These are phyloP conservation scores for Dioscorea zingiberensis DNA, from an alignment of 106 monocot species.

Conservation along the genomic window DNA sequence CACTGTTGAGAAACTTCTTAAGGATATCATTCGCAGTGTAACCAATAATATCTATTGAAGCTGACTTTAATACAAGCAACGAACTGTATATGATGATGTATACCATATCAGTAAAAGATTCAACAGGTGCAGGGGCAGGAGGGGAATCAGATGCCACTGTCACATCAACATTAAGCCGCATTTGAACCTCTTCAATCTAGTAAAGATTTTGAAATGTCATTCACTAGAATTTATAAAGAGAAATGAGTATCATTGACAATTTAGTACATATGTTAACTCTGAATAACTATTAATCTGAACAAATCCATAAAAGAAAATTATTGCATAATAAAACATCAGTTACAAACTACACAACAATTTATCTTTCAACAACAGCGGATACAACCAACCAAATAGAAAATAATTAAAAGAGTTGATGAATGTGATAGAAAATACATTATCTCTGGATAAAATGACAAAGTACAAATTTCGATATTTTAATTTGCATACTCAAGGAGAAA, in stretches of 20 bases:
- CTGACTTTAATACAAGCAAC: not conserved
- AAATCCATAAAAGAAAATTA: not conserved
- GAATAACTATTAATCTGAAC: not conserved
- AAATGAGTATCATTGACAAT: not conserved
- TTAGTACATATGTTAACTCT: not conserved
- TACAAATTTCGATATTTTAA: too few species aligned
- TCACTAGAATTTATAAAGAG: not conserved
- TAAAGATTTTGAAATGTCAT: not conserved
- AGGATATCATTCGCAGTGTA: not conserved
- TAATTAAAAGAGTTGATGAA: too few species aligned
- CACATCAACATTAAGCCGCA: conserved; percentile 52
- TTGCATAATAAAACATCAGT: not conserved
- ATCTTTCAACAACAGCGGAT: not conserved
- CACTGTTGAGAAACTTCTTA: conserved; percentile 16
- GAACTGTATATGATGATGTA: not conserved
- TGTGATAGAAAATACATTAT: too few species aligned
- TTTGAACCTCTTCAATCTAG: conserved; percentile 51
- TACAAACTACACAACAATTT: not conserved
- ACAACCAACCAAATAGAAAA: too few species aligned
- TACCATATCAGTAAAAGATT: conserved; percentile 56
- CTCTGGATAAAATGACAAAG: too few species aligned
- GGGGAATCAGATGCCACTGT: conserved; percentile 28
- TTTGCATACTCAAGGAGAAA: too few species aligned
- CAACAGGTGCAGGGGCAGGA: conserved; percentile 42
- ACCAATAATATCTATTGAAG: not conserved